Evolutionary conservation across 2,329 filamentous ascomycete species (phyloP), one percentile per base, ranked within the genome.

Genomic region (Fusarium falciforme): DNA sequence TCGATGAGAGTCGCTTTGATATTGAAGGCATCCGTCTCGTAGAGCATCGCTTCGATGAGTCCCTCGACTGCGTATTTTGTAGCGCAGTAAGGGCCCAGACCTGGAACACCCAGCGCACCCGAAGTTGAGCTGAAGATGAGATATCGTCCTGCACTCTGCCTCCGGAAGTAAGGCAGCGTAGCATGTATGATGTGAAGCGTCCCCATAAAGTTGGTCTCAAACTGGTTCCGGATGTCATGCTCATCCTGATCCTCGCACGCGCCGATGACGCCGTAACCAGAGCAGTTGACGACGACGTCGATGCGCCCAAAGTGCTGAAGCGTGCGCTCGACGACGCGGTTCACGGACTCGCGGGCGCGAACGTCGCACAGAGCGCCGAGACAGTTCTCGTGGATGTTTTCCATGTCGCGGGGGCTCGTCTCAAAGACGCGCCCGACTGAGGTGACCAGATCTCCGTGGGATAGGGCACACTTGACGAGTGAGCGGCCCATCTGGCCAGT

Each of bases 41-140:
- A 98, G 17, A 98, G 88, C 93, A 99, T 96, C 17, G 94, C 95
- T 83, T 99, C 96, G 76, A 98, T 95, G 63, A 99, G 86, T 0
- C 96, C 96, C 81, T 99, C 96, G 5, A 98, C 94, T 0, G 96
- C 96, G 83, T 98, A 98, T 82, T 98, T 99, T 17, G 95, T 98
- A 1, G 96, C 96, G 82, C 96, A 98, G 80, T 98, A 98, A 0
- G 96, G 96, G 0, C 96, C 96, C 7, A 98, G 84, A 0, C 96
- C 96, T 0, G 96, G 96, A 0, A 98, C 94, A 2, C 96, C 96
- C n/a, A 98, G 88, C 0, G 96, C 94, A 6, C 96, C 96, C 35
- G 93, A 93, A 1, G 95, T 98, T 10, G 93, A 96, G 80, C 94
- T 98, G 84, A 98, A 98, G 72, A 98, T 97, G 60, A 98, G 87